Conservation (phyloP, 768 basidiomycete species). For the Pleurotus ostreatus region DNA sequence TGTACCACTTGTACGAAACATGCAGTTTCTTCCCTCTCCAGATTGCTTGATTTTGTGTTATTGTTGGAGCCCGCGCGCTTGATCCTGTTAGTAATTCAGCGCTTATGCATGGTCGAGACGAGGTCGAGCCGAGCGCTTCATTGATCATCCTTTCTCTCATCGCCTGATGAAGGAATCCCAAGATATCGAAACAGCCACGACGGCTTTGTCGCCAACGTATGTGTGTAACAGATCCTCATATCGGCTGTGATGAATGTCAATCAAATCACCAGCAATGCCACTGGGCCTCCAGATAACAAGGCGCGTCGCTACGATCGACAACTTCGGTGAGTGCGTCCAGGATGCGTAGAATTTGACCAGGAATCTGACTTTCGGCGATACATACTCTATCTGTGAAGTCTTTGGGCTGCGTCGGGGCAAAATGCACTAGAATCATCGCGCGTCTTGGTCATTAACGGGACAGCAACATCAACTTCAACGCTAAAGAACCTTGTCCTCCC, state of each 20-base stretch:
- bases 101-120: too few species aligned
- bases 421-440: slow-evolving; percentile 80
- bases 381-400: slow-evolving; percentile 32
- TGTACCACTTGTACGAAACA: too few species aligned
- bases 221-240: not conserved
- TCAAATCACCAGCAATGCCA: slow-evolving; percentile 23
- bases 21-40: too few species aligned
- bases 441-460: slow-evolving; percentile 75
- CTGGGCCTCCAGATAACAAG: slow-evolving; percentile 74
- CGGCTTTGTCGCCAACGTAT: slow-evolving; percentile 32
- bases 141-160: not conserved
- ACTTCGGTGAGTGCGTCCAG: slow-evolving; percentile 56
- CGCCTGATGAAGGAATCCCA: slow-evolving; percentile 33
- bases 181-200: slow-evolving; percentile 42
- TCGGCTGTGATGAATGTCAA: slow-evolving; percentile 3
- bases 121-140: too few species aligned
- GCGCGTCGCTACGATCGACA: slow-evolving; percentile 94
- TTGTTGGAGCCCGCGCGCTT: too few species aligned
- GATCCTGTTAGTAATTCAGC: too few species aligned
- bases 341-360: not conserved
- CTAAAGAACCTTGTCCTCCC: slow-evolving; percentile 97
- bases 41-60: too few species aligned
- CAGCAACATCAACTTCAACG: slow-evolving; percentile 82
- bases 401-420: slow-evolving; percentile 95
- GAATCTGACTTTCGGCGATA: not conserved